Evolutionary conservation across 345 rosid species (phyloP), one percentile per base, ranked within the genome.

Genomic region (Heritiera fomes): DNA sequence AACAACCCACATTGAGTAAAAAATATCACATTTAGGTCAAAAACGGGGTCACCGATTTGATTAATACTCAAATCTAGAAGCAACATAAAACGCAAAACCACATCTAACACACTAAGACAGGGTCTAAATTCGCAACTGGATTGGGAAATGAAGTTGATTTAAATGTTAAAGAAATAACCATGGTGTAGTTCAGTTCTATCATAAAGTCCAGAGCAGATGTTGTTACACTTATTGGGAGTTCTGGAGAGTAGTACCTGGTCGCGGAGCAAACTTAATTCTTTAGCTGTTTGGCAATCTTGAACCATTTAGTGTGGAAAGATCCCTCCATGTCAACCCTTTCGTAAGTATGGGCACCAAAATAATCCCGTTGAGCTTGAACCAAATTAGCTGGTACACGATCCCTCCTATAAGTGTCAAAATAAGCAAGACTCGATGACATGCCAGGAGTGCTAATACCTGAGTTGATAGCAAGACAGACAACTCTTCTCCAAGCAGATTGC

Each of bases 331-430:
- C 99, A 79, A 86, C 82, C 90, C 99, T 88, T 75, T 95, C 99
- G 75, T 95, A 95, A 6, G 98, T 95, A 80, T 95, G 99, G 69
- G 98, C 99, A 40, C 98, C 99, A 78, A 95, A 95, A 76, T 93
- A 95, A 69, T 93, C 99, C 61, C 98, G 81, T 75, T 95, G 99
- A 49, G 99, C 99, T 85, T 95, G 99, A 49, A 95, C 98, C 78
- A 95, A 85, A 85, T 95, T 95, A 53, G 99, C 98, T 0, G 99
- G 97, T 85, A 93, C 75, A 50, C 96, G 86, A 23, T 75, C 94
- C 83, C 99, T 91, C 80, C 99, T 71, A 86, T 93, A 95, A 5
- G 94, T 84, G 86, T 95, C 99, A 7, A 92, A 93, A 81, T 95
- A 95, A 0, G 99, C 97, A 40, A 95, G 95, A 85, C 98, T 95